Percentiles rank a stretch among this genome's conserved stretches.
Evolutionary conservation across 495 filamentous ascomycete species (phyloP).

Genomic region (Podospora sp.): DNA sequence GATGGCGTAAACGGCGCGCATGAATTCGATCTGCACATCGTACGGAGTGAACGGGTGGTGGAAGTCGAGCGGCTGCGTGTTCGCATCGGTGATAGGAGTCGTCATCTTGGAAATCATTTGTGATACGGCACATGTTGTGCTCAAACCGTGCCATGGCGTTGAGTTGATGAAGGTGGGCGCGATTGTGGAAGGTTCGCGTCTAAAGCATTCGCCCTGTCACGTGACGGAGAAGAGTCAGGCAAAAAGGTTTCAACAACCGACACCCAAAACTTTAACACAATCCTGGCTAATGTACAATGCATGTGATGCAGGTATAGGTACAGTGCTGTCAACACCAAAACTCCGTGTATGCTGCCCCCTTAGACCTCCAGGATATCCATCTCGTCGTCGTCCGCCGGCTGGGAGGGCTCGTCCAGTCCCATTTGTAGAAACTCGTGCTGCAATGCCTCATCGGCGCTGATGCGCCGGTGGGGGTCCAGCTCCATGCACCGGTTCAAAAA

Average conservation of each 20-base stretch:
- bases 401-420: conserved; percentile 27
- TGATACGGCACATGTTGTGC: too few relatives aligned
- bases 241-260: neutral
- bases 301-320: conserved; percentile 5
- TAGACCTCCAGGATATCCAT: conserved; percentile 48
- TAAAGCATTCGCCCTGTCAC: neutral
- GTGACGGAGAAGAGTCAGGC: neutral
- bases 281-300: conserved; percentile 8
- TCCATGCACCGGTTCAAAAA: conserved; percentile 73
- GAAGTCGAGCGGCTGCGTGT: conserved; percentile 55
- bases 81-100: neutral
- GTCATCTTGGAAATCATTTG: too few relatives aligned
- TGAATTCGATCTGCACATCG: conserved; percentile 85
- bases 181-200: neutral
- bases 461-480: conserved; percentile 68
- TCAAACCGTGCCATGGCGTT: neutral
- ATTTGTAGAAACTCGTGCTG: conserved; percentile 71
- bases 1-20: conserved; percentile 81
- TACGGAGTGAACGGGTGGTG: conserved; percentile 94
- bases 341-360: conserved; percentile 16
- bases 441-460: conserved; percentile 71
- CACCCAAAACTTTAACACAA: neutral
- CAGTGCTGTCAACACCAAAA: conserved; percentile 15
- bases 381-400: conserved; percentile 44
- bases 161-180: neutral